phyloP scores from a whole-genome alignment of 78 protist genomes.

The Planoprotostelium fungivorum region DNA sequence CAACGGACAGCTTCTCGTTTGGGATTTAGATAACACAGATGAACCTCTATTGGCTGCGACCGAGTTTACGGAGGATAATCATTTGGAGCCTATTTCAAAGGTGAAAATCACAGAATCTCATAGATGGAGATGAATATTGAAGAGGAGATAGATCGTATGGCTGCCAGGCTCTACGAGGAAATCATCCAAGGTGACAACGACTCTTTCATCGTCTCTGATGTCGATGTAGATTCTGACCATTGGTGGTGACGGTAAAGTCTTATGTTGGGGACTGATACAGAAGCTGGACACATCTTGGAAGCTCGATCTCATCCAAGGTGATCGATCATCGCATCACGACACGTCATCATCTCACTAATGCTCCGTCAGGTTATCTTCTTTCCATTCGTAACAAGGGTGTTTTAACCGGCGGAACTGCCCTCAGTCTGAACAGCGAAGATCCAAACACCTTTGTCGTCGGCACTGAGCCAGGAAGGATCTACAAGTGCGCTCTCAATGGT shows the following conservation, averaged over 20 bases:
- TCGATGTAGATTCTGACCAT: not conserved
- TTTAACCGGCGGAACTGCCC: not conserved
- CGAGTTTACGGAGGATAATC: not conserved
- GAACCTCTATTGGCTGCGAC: not conserved
- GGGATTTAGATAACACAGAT: not conserved
- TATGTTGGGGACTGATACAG: not conserved
- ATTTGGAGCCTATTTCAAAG: not conserved
- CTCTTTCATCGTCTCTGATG: not conserved
- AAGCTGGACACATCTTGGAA: not conserved
- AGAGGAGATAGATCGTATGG: not conserved
- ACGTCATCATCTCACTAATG: no score
- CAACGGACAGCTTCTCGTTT: not conserved
- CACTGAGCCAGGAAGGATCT: not conserved
- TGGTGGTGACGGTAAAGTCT: not conserved
- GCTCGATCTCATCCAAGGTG: not conserved
- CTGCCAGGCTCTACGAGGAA: not conserved
- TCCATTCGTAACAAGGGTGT: not conserved
- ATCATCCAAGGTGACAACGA: not conserved
- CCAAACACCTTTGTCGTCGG: not conserved
- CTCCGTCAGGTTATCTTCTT: not conserved
- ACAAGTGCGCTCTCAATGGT: not conserved
- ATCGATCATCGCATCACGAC: not conserved
- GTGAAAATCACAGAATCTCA: not conserved
- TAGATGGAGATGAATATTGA: no score
- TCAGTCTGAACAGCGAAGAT: not conserved